Percentiles rank a stretch among this genome's conserved stretches.
Evolutionary conservation across 176 grass and related monocot genomes (phyloP).

Genomic region (Musa troglodytarum): DNA sequence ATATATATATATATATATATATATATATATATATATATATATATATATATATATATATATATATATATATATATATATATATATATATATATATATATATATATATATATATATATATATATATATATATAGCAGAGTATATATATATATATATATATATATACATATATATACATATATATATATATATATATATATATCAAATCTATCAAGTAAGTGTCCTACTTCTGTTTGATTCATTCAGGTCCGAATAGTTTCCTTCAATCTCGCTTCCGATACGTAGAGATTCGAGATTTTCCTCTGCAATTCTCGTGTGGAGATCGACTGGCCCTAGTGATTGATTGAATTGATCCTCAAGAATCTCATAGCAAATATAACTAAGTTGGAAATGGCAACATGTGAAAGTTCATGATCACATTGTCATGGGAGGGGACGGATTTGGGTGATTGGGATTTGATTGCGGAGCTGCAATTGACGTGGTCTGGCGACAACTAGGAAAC

Average conservation of each 20-base stretch:
- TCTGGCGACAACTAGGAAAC: too few relatives aligned
- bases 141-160: too few relatives aligned
- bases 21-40: too few relatives aligned
- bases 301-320: not conserved
- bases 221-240: not conserved
- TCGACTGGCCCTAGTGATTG: not conserved
- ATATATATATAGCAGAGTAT: too few relatives aligned
- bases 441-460: not conserved
- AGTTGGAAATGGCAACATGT: not conserved
- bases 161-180: too few relatives aligned
- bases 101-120: too few relatives aligned
- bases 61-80: too few relatives aligned
- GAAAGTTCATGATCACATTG: not conserved
- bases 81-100: too few relatives aligned
- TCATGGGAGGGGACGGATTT: not conserved
- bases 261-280: not conserved
- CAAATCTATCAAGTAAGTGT: constrained; percentile 5
- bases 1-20: too few relatives aligned
- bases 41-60: too few relatives aligned
- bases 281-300: not conserved
- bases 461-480: too few relatives aligned
- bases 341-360: not conserved
- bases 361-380: not conserved
- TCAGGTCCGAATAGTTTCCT: not conserved
- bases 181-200: too few relatives aligned